These are phyloP conservation scores for Coffea canephora DNA, from an alignment of 257 asterid genomes.

Conservation along the genomic window DNA sequence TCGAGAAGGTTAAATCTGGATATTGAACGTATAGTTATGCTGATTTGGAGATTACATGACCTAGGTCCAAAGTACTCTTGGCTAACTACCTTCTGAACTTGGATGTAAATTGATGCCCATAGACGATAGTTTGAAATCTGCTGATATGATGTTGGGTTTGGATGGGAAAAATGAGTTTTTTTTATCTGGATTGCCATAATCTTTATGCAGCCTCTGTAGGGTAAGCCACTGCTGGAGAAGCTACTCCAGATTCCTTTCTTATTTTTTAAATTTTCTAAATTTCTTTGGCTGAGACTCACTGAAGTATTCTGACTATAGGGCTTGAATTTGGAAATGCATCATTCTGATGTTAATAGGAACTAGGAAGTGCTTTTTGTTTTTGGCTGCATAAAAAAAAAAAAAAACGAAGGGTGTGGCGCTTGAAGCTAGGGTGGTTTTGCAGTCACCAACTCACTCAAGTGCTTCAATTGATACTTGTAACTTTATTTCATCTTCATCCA, in stretches of 20 bases:
- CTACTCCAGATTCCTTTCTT: no score
- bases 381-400: neutral
- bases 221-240: no score
- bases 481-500: neutral
- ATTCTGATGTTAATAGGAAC: neutral
- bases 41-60: neutral
- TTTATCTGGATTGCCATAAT: no score
- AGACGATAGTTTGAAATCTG: no score
- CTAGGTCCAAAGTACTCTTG: neutral
- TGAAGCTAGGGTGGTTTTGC: neutral
- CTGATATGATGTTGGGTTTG: no score
- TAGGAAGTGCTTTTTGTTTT: neutral
- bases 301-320: neutral
- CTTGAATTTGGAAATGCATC: no score
- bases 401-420: neutral
- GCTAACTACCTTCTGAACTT: neutral
- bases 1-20: neutral
- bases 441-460: neutral
- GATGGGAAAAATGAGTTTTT: no score
- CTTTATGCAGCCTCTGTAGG: no score
- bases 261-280: no score
- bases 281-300: neutral
- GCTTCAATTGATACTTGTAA: neutral
- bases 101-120: no score
- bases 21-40: neutral